Percentiles rank a stretch among this genome's conserved stretches.
Conservation (phyloP, 352 stramenopile species). For the Pelagophyceae sp. region DNA sequence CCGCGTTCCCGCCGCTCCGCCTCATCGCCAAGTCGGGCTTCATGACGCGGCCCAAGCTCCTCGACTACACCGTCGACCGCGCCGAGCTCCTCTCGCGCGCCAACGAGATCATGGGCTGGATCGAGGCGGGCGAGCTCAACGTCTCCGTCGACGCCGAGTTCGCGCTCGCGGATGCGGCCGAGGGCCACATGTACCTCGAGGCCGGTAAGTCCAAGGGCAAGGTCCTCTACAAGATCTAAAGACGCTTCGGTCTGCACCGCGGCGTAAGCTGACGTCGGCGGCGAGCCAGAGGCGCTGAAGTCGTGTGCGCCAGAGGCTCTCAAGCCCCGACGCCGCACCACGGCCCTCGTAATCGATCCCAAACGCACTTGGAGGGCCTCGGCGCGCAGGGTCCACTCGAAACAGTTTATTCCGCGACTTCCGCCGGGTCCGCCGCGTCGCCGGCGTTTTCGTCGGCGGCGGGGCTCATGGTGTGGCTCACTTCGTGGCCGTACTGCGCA, state of each 20-base stretch:
- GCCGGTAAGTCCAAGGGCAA: conserved; percentile 57
- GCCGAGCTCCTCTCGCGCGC: conserved; percentile 48
- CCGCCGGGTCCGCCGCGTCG: too few species aligned
- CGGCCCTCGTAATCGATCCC: too few species aligned
- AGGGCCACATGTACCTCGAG: conserved; percentile 56
- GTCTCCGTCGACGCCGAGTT: conserved; percentile 51
- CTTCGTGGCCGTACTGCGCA: background rate
- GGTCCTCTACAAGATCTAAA: conserved; percentile 50
- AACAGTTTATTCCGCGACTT: too few species aligned
- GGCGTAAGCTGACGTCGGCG: too few species aligned
- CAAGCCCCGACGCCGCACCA: too few species aligned
- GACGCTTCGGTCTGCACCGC: too few species aligned
- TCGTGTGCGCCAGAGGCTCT: too few species aligned
- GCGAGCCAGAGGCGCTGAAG: too few species aligned
- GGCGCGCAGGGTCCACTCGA: too few species aligned
- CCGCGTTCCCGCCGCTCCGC: conserved; percentile 52
- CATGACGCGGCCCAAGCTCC: conserved; percentile 55
- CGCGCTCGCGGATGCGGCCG: conserved; percentile 46
- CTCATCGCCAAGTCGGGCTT: conserved; percentile 55
- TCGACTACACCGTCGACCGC: conserved; percentile 49
- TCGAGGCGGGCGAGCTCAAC: conserved; percentile 52
- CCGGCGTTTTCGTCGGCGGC: background rate
- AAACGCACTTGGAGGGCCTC: too few species aligned
- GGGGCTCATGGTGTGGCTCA: background rate
- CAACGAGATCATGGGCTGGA: conserved; percentile 52